Percentiles rank a stretch among this genome's conserved stretches.
Evolutionary conservation across 2,329 filamentous ascomycete genomes (phyloP).

Genomic region (Pyrenochaeta sp.): DNA sequence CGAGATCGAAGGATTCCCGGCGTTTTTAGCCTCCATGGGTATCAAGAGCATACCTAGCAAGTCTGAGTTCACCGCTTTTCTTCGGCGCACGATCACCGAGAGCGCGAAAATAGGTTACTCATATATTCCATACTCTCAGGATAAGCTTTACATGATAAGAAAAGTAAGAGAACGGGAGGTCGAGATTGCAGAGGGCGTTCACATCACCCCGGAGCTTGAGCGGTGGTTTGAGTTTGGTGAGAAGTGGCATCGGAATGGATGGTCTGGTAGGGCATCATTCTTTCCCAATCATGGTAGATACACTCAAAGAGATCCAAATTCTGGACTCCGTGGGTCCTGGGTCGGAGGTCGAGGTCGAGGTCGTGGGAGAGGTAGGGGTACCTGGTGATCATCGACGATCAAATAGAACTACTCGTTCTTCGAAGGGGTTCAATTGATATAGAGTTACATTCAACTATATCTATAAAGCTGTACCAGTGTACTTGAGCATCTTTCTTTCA

Average conservation of each 20-base stretch:
- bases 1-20: constrained; percentile 51
- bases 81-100: constrained; percentile 31
- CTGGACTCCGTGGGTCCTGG: too few species aligned
- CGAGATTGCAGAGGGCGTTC: constrained; percentile 18
- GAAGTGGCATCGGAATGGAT: constrained; percentile 20
- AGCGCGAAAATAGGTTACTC: constrained; percentile 36
- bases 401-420: too few species aligned
- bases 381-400: too few species aligned
- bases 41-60: constrained; percentile 33
- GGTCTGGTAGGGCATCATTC: constrained; percentile 23
- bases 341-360: too few species aligned
- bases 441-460: too few species aligned
- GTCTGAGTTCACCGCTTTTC: constrained; percentile 27
- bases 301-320: too few species aligned
- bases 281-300: constrained; percentile 16
- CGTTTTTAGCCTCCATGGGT: constrained; percentile 56
- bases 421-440: too few species aligned
- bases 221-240: constrained; percentile 22
- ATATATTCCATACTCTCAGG: constrained; percentile 29
- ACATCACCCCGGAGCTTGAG: constrained; percentile 12
- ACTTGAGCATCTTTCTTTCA: too few species aligned
- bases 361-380: too few species aligned
- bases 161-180: constrained; percentile 26
- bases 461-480: too few species aligned
- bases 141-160: constrained; percentile 32